A percentile compares a stretch with the other conserved stretches of the same genome.
Conservation (phyloP, 495 filamentous ascomycete genomes). For the Podospora conica region DNA sequence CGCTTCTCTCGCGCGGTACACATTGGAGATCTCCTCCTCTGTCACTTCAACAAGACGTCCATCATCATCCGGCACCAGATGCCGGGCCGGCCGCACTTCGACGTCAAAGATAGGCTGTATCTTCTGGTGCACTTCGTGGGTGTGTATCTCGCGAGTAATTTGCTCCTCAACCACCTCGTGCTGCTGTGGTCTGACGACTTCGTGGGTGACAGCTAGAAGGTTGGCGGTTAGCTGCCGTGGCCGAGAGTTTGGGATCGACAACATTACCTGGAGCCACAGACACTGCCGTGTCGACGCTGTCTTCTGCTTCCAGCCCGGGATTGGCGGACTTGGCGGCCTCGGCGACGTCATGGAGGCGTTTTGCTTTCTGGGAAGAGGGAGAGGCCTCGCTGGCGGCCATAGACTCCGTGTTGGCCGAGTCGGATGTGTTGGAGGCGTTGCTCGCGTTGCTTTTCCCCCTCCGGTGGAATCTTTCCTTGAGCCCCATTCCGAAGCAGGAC, state of each 20-base stretch:
- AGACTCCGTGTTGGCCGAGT: neutral
- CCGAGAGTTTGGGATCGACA: neutral
- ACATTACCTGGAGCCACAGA: neutral
- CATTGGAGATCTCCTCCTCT: neutral
- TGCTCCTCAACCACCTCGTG: neutral
- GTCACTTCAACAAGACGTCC: neutral
- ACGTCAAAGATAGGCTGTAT: neutral
- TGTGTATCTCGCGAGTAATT: neutral
- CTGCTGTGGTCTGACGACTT: neutral
- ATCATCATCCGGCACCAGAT: neutral
- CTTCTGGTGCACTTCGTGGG: neutral
- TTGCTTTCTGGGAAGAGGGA: neutral
- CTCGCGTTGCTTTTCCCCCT: neutral
- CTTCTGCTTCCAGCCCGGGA: neutral
- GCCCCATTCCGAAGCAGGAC: neutral
- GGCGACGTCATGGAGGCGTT: neutral
- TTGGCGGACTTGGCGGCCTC: neutral
- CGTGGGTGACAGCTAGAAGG: neutral
- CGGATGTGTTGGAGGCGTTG: neutral
- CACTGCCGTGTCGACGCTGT: neutral
- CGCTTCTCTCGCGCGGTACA: neutral
- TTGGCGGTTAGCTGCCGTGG: neutral
- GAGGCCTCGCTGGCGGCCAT: neutral
- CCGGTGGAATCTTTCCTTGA: neutral
- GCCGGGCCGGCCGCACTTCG: neutral